A percentile compares a stretch with the other conserved stretches of the same genome.
phyloP scores from a whole-genome alignment of 768 basidiomycete genomes.

The Pilatotrama ljubarskyi region DNA sequence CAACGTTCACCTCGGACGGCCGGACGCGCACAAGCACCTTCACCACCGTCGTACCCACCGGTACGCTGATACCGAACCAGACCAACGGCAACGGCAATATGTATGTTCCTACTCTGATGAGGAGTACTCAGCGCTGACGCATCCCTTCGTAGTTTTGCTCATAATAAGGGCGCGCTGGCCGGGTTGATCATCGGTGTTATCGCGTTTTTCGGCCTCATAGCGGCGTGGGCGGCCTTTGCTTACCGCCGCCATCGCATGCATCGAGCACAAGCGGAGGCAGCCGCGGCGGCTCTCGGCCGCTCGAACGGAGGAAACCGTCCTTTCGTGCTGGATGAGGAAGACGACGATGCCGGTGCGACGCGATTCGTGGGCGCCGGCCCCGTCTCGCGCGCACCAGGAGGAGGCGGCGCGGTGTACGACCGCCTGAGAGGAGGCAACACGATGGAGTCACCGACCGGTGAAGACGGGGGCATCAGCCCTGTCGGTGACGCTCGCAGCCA shows the following conservation, averaged over 20 bases:
- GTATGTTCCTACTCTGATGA: too few relatives aligned
- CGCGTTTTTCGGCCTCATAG: conserved; percentile 23
- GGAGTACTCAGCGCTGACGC: neutral
- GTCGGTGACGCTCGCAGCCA: conserved; percentile 8
- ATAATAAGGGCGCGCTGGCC: conserved; percentile 27
- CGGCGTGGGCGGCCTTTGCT: conserved; percentile 21
- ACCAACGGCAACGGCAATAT: conserved; percentile 5
- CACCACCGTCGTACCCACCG: conserved; percentile 23
- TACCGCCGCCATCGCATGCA: conserved; percentile 24
- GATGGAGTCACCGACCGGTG: conserved; percentile 5
- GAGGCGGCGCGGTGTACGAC: conserved; percentile 5
- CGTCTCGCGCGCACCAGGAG: neutral
- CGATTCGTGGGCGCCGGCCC: conserved; percentile 13
- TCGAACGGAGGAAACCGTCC: conserved; percentile 5
- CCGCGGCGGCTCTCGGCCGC: conserved; percentile 18
- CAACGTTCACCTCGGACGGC: conserved; percentile 20
- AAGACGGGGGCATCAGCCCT: neutral
- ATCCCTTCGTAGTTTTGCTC: conserved; percentile 19
- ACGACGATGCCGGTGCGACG: conserved; percentile 8
- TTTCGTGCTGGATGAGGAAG: conserved; percentile 20
- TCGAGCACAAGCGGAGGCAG: conserved; percentile 20
- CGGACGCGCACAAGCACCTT: conserved; percentile 12
- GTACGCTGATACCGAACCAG: conserved; percentile 25
- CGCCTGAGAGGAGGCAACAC: conserved; percentile 19
- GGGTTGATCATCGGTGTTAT: conserved; percentile 26